A percentile compares a stretch with the other conserved stretches of the same genome.
phyloP scores from a whole-genome alignment of 495 filamentous ascomycete species.

The Viridothelium virens region DNA sequence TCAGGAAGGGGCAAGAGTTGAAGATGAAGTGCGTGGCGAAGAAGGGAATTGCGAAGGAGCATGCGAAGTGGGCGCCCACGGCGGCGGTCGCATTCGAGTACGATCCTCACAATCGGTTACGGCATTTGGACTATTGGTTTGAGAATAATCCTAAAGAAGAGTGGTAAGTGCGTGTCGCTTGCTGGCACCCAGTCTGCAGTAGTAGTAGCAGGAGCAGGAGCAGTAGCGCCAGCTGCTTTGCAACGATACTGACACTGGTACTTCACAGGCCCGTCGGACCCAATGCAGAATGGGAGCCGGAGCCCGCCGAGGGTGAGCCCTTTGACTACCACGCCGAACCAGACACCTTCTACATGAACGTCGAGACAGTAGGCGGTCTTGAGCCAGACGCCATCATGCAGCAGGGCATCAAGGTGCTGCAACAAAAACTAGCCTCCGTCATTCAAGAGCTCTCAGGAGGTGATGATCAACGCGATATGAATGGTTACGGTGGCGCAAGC shows the following conservation, averaged over 20 bases:
- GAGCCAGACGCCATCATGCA: constrained; percentile 81
- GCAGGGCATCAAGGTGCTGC: constrained; percentile 80
- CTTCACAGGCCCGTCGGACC: constrained; percentile 67
- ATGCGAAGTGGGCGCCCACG: constrained; percentile 92
- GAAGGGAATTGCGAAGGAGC: constrained; percentile 98
- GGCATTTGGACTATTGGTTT: constrained; percentile 87
- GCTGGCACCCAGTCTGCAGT: background rate
- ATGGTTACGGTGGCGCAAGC: constrained; percentile 36
- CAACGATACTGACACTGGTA: constrained; percentile 8
- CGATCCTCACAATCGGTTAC: constrained; percentile 88
- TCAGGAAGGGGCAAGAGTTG: constrained; percentile 80
- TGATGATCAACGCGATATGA: constrained; percentile 43
- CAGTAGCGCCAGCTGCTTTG: background rate
- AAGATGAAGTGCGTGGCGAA: constrained; percentile 87
- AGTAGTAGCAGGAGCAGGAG: constrained; percentile 16
- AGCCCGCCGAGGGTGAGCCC: constrained; percentile 65
- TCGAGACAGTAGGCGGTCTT: constrained; percentile 80
- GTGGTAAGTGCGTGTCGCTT: constrained; percentile 56
- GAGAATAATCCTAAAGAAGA: constrained; percentile 76
- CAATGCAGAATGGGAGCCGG: constrained; percentile 81
- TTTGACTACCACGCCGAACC: constrained; percentile 90
- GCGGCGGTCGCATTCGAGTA: constrained; percentile 95
- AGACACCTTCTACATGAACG: constrained; percentile 78
- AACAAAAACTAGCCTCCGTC: constrained; percentile 80
- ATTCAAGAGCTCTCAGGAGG: constrained; percentile 58